Percentiles rank a stretch among this genome's conserved stretches.
These are phyloP conservation scores for Tulasnella sp. DNA, from an alignment of 768 basidiomycete species.

Conservation along the genomic window DNA sequence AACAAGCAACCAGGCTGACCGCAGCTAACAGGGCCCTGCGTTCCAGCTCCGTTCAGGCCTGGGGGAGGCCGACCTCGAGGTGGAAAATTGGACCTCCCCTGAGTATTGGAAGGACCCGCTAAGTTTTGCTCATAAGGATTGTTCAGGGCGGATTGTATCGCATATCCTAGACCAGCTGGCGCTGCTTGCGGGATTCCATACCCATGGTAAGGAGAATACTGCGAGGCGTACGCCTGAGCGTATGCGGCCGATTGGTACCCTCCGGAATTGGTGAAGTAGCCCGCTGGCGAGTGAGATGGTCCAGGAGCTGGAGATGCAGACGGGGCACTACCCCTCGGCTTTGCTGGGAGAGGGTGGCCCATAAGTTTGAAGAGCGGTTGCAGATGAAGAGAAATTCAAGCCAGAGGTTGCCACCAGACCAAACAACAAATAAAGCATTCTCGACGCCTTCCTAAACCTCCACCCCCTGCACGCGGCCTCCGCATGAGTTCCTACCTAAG, in stretches of 20 bases:
- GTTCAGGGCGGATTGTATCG: constrained; percentile 7
- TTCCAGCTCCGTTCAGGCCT: constrained; percentile 32
- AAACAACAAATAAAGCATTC: constrained; percentile 1
- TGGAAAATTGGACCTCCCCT: neutral
- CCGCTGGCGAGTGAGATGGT: neutral
- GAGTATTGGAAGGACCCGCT: neutral
- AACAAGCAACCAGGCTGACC: constrained; percentile 60
- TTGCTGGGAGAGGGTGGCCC: constrained; percentile 26
- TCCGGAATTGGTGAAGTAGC: constrained; percentile 19
- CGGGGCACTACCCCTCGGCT: neutral
- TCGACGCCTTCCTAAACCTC: neutral
- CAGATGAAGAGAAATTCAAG: constrained; percentile 8
- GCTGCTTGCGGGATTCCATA: neutral
- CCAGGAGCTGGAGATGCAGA: neutral
- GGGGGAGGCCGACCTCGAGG: neutral
- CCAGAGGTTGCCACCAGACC: neutral
- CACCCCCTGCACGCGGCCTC: neutral
- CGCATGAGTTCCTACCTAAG: constrained; percentile 29
- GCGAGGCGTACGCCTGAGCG: neutral
- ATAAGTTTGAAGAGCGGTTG: neutral
- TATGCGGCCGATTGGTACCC: constrained; percentile 22
- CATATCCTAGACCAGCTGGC: constrained; percentile 9
- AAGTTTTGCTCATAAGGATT: constrained; percentile 22
- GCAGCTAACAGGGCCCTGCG: constrained; percentile 27
- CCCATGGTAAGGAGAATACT: constrained; percentile 10